phyloP scores from a whole-genome alignment of 192 early-diverging fungal genomes.

The Entomortierella lignicola region DNA sequence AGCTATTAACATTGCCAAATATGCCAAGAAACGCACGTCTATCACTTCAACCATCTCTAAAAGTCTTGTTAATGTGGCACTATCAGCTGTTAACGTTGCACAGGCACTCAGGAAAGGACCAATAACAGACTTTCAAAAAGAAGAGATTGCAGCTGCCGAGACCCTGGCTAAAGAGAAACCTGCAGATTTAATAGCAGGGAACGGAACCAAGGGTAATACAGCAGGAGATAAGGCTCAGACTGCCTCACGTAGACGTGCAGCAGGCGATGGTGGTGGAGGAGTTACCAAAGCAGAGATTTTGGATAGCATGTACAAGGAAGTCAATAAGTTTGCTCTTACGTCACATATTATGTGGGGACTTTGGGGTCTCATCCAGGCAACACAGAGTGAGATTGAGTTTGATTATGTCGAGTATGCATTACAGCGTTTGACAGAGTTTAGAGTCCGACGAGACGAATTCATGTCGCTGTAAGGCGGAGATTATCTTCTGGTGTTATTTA shows the following conservation, averaged over 20 bases:
- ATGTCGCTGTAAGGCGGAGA: constrained; percentile 54
- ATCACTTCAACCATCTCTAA: constrained; percentile 8
- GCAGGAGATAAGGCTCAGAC: constrained; percentile 2
- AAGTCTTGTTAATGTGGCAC: constrained; percentile 16
- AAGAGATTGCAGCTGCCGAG: constrained; percentile 3
- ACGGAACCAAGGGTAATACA: constrained; percentile 23
- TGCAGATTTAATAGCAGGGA: neutral
- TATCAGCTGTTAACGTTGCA: constrained; percentile 19
- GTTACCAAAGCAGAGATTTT: constrained; percentile 49
- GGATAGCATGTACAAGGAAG: constrained; percentile 58
- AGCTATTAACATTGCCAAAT: constrained; percentile 33
- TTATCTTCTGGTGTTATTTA: too few relatives aligned
- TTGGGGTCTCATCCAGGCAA: constrained; percentile 83
- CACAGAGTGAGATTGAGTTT: constrained; percentile 81
- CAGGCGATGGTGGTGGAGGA: constrained; percentile 33
- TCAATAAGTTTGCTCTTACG: constrained; percentile 55
- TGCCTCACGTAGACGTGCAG: constrained; percentile 6
- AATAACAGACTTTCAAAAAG: constrained; percentile 10
- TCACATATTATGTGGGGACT: constrained; percentile 82
- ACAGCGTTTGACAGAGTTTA: constrained; percentile 86
- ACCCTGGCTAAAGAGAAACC: neutral
- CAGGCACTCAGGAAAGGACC: constrained; percentile 9
- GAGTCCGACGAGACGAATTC: constrained; percentile 62
- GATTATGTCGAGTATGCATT: constrained; percentile 78
- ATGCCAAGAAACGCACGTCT: constrained; percentile 32